Evolutionary conservation across 768 basidiomycete species (phyloP).

Genomic region (Phlegmacium glaucopus): DNA sequence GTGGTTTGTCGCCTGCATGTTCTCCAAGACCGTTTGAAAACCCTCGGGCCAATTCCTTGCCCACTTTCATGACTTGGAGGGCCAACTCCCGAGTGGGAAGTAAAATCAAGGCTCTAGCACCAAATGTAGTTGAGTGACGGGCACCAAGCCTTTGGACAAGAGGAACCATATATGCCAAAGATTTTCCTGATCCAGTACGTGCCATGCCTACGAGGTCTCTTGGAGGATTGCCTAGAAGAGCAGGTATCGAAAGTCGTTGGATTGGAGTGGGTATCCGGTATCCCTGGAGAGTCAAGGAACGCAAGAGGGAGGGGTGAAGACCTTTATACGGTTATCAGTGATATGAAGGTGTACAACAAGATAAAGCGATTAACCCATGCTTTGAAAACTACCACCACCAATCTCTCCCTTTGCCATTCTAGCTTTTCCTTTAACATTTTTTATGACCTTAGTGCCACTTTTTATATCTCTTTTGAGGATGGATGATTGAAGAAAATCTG

Average conservation of each 20-base stretch:
- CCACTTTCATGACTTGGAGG: slow-evolving; percentile 89
- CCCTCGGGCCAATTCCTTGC: slow-evolving; percentile 88
- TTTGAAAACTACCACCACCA: slow-evolving; percentile 94
- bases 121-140: slow-evolving; percentile 74
- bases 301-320: slow-evolving; percentile 77
- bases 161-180: slow-evolving; percentile 93
- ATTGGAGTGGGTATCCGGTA: slow-evolving; percentile 96
- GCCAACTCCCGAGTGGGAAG: slow-evolving; percentile 94
- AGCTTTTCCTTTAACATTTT: slow-evolving; percentile 70
- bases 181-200: slow-evolving; percentile 96
- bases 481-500: slow-evolving; percentile 62
- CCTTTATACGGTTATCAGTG: slow-evolving; percentile 41
- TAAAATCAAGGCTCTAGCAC: slow-evolving; percentile 83
- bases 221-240: slow-evolving; percentile 78
- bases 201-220: slow-evolving; percentile 98
- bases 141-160: slow-evolving; percentile 84
- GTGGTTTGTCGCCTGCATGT: slow-evolving; percentile 75
- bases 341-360: background rate
- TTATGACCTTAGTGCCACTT: slow-evolving; percentile 71
- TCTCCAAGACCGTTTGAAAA: slow-evolving; percentile 59
- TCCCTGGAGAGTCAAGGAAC: slow-evolving; percentile 86
- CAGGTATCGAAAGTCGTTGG: slow-evolving; percentile 86
- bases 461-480: slow-evolving; percentile 73
- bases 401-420: slow-evolving; percentile 73
- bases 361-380: slow-evolving; percentile 71